These are phyloP conservation scores for Phoma herbarum DNA, from an alignment of 2,329 filamentous ascomycete genomes.

Conservation along the genomic window DNA sequence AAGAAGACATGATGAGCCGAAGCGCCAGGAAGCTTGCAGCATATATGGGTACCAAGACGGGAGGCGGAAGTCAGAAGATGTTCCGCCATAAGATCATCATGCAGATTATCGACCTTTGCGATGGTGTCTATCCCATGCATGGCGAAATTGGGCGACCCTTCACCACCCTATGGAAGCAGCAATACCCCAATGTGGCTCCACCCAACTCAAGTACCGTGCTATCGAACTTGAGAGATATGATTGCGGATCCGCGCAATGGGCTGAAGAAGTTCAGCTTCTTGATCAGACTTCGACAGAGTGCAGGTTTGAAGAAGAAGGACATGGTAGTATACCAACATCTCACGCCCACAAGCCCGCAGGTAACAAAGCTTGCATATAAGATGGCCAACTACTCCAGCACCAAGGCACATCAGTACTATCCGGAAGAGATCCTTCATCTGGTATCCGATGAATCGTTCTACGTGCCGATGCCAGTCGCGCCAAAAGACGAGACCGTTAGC, in stretches of 20 bases:
- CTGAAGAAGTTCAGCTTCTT: constrained; percentile 58
- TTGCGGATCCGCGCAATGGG: constrained; percentile 56
- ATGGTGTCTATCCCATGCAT: constrained; percentile 65
- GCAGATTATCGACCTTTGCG: constrained; percentile 62
- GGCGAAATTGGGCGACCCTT: constrained; percentile 66
- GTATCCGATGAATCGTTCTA: constrained; percentile 34
- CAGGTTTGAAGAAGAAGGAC: constrained; percentile 56
- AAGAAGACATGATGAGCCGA: constrained; percentile 12
- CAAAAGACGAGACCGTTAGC: constrained; percentile 42
- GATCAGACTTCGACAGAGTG: constrained; percentile 29
- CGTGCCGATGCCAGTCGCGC: constrained; percentile 28
- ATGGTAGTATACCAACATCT: constrained; percentile 61
- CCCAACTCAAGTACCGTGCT: constrained; percentile 64
- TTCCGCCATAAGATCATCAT: constrained; percentile 58
- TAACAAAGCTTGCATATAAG: constrained; percentile 59
- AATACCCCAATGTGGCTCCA: constrained; percentile 48
- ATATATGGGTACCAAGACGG: constrained; percentile 30
- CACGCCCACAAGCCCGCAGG: constrained; percentile 54
- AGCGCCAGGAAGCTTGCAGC: constrained; percentile 18
- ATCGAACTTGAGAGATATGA: constrained; percentile 59
- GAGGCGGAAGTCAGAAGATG: constrained; percentile 27
- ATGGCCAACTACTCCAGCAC: constrained; percentile 56
- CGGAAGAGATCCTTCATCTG: constrained; percentile 41
- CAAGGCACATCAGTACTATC: constrained; percentile 44
- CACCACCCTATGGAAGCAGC: constrained; percentile 61